Percentiles rank a stretch among this genome's conserved stretches.
These are phyloP conservation scores for Fusarium fujikuroi DNA, from an alignment of 2,329 filamentous ascomycete species.

Conservation along the genomic window DNA sequence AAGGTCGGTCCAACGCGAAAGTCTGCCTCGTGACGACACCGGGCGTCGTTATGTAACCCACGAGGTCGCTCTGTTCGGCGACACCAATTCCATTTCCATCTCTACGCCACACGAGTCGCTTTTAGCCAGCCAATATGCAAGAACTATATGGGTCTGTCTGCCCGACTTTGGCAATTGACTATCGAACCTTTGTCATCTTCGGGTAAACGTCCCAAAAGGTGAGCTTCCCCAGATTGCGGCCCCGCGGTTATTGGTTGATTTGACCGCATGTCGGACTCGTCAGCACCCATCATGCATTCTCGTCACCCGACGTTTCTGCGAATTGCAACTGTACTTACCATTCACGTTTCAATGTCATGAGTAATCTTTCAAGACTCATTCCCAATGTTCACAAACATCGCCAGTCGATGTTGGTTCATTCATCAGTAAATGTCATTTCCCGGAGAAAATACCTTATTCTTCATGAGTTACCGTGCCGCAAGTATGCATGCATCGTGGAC, in stretches of 20 bases:
- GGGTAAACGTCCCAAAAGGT: slow-evolving; percentile 26
- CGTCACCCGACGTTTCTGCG: not conserved
- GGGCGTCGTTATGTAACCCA: not conserved
- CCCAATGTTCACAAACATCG: no score
- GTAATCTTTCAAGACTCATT: not conserved
- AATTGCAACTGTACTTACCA: not conserved
- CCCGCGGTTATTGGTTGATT: slow-evolving; percentile 10
- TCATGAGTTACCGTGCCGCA: not conserved
- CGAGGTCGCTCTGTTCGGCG: not conserved
- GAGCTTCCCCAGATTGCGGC: slow-evolving; percentile 13
- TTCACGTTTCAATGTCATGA: not conserved
- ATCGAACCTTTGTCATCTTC: slow-evolving; percentile 18
- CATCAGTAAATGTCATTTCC: not conserved
- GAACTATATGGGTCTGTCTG: not conserved
- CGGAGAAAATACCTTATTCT: not conserved
- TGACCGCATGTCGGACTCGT: slow-evolving; percentile 26
- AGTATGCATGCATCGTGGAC: not conserved
- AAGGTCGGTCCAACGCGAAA: not conserved
- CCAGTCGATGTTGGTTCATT: not conserved
- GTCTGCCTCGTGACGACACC: not conserved
- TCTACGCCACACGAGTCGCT: slow-evolving; percentile 6
- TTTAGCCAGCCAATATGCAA: slow-evolving; percentile 15
- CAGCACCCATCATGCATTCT: slow-evolving; percentile 16
- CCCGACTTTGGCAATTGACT: not conserved
- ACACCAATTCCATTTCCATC: slow-evolving; percentile 12